phyloP scores from a whole-genome alignment of 805 yeast species.

The Saturnispora serradocipensis region DNA sequence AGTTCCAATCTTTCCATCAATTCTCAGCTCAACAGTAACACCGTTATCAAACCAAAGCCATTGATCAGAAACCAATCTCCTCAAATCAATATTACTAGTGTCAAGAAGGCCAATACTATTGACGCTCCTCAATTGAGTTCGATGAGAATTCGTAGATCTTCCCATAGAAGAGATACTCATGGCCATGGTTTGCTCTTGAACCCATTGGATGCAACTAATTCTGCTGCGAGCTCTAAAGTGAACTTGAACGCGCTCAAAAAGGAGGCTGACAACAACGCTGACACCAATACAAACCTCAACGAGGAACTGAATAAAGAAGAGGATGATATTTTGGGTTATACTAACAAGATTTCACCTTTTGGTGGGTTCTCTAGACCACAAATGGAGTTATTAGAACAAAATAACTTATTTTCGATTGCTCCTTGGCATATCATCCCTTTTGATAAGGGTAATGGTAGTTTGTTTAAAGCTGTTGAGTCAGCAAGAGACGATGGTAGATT shows the following conservation, averaged over 20 bases:
- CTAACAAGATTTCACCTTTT: constrained; percentile 44
- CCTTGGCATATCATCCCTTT: constrained; percentile 71
- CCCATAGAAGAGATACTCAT: constrained; percentile 6
- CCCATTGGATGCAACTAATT: neutral
- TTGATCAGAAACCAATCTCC: constrained; percentile 11
- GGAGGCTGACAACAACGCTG: neutral
- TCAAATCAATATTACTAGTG: constrained; percentile 6
- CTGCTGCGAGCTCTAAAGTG: neutral
- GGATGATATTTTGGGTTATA: constrained; percentile 7
- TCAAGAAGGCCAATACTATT: neutral
- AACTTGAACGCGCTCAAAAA: neutral
- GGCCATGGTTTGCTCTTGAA: constrained; percentile 3
- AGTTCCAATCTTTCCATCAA: neutral
- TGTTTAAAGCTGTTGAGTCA: constrained; percentile 70
- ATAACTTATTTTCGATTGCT: constrained; percentile 45
- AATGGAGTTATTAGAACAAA: constrained; percentile 29
- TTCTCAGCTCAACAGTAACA: neutral
- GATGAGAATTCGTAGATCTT: constrained; percentile 12
- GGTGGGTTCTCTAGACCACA: constrained; percentile 70
- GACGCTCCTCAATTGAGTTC: constrained; percentile 14
- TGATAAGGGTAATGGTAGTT: constrained; percentile 76
- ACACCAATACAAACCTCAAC: neutral
- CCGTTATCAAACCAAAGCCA: constrained; percentile 22
- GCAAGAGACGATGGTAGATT: constrained; percentile 34
- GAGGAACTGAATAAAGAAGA: constrained; percentile 8